These are phyloP conservation scores for Paramecium biaurelia DNA, from an alignment of 73 alveolate genomes.

Conservation along the genomic window DNA sequence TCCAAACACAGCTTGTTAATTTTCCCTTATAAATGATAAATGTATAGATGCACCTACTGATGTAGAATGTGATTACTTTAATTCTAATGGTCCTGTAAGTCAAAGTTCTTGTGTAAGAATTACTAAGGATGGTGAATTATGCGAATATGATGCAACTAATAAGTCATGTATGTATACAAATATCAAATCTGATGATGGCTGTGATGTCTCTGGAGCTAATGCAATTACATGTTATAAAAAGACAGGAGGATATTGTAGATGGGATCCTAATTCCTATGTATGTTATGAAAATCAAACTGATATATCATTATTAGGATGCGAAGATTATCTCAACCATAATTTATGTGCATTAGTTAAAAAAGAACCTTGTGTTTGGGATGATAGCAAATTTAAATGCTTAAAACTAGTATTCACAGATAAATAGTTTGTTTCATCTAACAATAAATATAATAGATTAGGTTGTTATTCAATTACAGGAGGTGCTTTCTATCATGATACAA, in stretches of 20 bases:
- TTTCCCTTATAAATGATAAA: background rate
- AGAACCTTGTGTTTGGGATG: constrained; percentile 31
- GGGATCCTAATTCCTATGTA: background rate
- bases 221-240: background rate
- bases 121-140: background rate
- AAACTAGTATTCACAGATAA: background rate
- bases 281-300: background rate
- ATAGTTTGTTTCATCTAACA: background rate
- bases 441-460: background rate
- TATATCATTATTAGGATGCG: background rate
- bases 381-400: background rate
- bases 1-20: background rate
- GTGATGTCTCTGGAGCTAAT: background rate
- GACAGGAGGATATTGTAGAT: background rate
- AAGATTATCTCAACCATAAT: background rate
- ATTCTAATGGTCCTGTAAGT: background rate
- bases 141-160: background rate
- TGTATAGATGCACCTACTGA: background rate
- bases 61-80: background rate
- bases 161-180: background rate
- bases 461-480: constrained; percentile 1
- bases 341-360: background rate
- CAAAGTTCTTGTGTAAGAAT: background rate
- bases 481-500: background rate
- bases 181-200: background rate